Base-by-base conservation (phyloP, 2,329 filamentous ascomycete genomes). In the Capronia americana region DNA sequence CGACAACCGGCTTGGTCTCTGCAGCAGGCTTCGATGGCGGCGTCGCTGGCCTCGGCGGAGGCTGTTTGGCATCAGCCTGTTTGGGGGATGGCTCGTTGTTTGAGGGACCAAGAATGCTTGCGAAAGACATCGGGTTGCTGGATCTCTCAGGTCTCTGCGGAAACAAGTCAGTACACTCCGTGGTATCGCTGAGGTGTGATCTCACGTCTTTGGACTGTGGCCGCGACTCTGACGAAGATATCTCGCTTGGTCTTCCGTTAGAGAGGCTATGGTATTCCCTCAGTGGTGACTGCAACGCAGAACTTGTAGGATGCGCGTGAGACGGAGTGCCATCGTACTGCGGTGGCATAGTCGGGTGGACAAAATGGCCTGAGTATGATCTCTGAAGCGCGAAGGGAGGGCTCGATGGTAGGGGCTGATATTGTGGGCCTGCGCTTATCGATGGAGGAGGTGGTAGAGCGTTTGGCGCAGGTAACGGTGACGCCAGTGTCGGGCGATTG, bases 41-140 rank as follows among this genome's bases (percentile, higher is more conserved):
- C 28, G 68, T 68, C 75, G 74, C 59, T 70, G 72, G 57, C 65
- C 44, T 63, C 24, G 46, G 44, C 32, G 46, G 46, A 55, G 71
- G 12, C 61, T 61, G 66, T 67, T 65, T 75, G 69, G 66, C 38
- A 59, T 70, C 69, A 2, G 54, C 23, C 38, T 70, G 58, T 53
- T 69, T 66, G 64, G 73, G 61, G 68, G 75, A 67, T 63, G 76
- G 72, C 26, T 73, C 71, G 56, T 73, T 69, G 64, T 70, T 72
- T 14, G 70, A 70, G 44, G 71, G 70, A 26, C 70, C 69, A 51
- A 98, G 88, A 66, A 98, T 96, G 76, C 93, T 97, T 71, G 92
- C 95, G 75, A 98, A 95, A 4, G 93, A 95, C 93, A 97, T 97
- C 61, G 93, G 91, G 76, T 96, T 91, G 65, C 90, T 89, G 48